A percentile compares a stretch with the other conserved stretches of the same genome.
phyloP scores from a whole-genome alignment of 2,329 filamentous ascomycete genomes.

The Colletotrichum camelliae region DNA sequence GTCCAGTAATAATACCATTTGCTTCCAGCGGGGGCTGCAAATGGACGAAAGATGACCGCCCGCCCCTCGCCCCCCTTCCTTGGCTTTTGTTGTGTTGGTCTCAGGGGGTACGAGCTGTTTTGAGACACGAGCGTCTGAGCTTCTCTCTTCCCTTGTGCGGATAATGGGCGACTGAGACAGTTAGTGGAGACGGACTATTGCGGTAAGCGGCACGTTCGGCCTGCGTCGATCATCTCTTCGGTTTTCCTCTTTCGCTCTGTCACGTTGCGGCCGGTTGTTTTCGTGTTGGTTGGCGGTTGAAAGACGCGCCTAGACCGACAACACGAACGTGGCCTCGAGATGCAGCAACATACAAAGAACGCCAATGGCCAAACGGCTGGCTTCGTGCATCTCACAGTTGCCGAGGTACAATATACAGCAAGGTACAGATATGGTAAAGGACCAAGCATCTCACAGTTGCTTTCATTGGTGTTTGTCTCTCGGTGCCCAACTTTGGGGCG shows the following conservation, averaged over 20 bases:
- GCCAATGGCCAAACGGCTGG: neutral
- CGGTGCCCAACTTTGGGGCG: neutral
- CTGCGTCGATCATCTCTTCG: neutral
- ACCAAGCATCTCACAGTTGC: neutral
- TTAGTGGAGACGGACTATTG: neutral
- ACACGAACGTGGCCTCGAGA: neutral
- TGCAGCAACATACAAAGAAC: neutral
- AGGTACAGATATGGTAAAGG: too few relatives aligned
- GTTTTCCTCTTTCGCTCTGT: neutral
- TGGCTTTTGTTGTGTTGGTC: neutral
- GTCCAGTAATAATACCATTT: neutral
- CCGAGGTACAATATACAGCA: too few relatives aligned
- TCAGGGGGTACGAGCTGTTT: neutral
- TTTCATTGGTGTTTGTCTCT: neutral
- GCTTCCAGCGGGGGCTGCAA: neutral
- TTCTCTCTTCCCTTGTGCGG: neutral
- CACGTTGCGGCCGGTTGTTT: neutral
- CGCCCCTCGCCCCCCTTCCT: neutral
- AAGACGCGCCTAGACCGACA: neutral
- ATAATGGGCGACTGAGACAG: neutral
- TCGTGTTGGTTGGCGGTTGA: neutral
- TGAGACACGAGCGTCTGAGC: constrained; percentile 2
- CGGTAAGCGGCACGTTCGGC: neutral
- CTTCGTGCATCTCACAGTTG: neutral
- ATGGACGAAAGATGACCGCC: neutral